Percentiles rank a stretch among this genome's conserved stretches.
phyloP scores from a whole-genome alignment of 306 rosid genomes.

The Parietaria judaica region DNA sequence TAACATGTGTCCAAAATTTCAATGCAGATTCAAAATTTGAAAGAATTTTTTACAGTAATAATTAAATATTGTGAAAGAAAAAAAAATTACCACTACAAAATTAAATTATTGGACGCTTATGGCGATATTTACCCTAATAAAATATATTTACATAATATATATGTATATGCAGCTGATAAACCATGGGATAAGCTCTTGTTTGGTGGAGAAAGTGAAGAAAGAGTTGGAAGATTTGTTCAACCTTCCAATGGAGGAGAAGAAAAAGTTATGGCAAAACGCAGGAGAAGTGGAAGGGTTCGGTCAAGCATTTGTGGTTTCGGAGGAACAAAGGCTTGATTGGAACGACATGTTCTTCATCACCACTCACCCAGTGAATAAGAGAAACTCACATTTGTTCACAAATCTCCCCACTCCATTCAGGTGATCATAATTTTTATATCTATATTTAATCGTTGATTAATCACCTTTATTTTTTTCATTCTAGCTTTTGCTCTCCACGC shows the following conservation, averaged over 20 bases:
- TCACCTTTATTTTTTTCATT: too few species aligned
- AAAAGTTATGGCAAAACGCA: constrained; percentile 34
- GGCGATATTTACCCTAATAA: background rate
- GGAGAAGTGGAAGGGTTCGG: constrained; percentile 56
- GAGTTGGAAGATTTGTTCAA: constrained; percentile 36
- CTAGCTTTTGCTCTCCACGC: too few species aligned
- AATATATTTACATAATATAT: background rate
- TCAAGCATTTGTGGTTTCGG: constrained; percentile 40
- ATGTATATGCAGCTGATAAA: constrained; percentile 34
- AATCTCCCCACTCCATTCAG: constrained; percentile 42
- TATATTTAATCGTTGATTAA: too few species aligned
- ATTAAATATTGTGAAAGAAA: too few species aligned
- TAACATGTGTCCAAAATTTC: too few species aligned
- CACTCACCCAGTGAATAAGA: constrained; percentile 30
- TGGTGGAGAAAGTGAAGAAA: constrained; percentile 33
- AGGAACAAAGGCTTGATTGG: constrained; percentile 47
- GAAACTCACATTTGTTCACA: constrained; percentile 43
- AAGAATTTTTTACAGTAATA: too few species aligned
- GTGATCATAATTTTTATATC: constrained; percentile 1
- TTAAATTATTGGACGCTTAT: too few species aligned
- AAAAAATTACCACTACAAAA: too few species aligned
- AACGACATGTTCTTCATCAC: constrained; percentile 32
- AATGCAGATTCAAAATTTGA: too few species aligned
- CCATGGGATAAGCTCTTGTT: constrained; percentile 36
- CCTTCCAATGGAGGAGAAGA: constrained; percentile 47